Conservation (phyloP, 192 early-diverging fungal species). For the Backusella circina region DNA sequence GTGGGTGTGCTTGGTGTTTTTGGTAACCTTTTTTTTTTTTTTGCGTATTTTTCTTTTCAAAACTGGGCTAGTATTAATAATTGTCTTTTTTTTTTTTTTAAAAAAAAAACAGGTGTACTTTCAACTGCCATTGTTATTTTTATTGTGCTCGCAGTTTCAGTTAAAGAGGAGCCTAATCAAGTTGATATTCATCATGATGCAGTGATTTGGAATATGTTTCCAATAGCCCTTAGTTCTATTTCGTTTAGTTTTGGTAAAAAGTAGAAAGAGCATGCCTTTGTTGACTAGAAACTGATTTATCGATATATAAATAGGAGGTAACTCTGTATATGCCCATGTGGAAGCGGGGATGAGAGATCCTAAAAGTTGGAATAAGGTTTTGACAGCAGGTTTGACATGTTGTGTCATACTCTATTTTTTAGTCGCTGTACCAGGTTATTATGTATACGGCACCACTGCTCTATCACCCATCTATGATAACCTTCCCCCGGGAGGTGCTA, state of each 20-base stretch:
- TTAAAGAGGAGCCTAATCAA: conserved; percentile 38
- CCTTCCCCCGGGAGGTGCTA: conserved; percentile 51
- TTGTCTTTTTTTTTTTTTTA: background rate
- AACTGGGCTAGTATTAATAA: background rate
- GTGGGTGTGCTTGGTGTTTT: conserved; percentile 71
- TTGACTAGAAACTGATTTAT: background rate
- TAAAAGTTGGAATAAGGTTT: conserved; percentile 59
- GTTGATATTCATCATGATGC: conserved; percentile 36
- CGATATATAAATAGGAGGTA: conserved; percentile 41
- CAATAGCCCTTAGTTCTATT: conserved; percentile 74
- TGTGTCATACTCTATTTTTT: conserved; percentile 66
- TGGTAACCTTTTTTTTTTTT: background rate
- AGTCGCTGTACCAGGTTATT: conserved; percentile 66
- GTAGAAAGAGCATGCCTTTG: conserved; percentile 30
- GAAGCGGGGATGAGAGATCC: conserved; percentile 70
- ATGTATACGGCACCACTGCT: conserved; percentile 59
- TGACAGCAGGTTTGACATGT: conserved; percentile 49
- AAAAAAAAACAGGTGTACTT: conserved; percentile 63
- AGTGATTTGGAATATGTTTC: conserved; percentile 65
- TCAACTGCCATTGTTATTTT: conserved; percentile 69
- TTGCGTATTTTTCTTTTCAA: background rate
- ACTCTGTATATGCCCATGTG: conserved; percentile 77
- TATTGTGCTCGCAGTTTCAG: conserved; percentile 62
- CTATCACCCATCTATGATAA: conserved; percentile 64
- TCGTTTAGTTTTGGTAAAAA: conserved; percentile 22